A percentile compares a stretch with the other conserved stretches of the same genome.
Evolutionary conservation across 225 moss, liverwort and hornwort genomes (phyloP).

Genomic region (Polytrichum commune): DNA sequence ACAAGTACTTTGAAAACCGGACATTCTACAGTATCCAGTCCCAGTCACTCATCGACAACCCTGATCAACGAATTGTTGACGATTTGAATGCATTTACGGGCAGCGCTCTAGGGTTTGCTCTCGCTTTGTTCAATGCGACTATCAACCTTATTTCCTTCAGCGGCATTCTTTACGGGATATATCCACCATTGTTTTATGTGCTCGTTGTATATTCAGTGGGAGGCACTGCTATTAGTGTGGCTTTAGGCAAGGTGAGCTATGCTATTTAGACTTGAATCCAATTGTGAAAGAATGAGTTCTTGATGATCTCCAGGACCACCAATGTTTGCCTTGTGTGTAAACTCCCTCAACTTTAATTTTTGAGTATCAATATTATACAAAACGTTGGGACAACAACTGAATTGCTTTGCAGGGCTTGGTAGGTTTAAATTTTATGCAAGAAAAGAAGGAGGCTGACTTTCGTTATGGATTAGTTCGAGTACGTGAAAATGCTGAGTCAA

Average conservation of each 20-base stretch:
- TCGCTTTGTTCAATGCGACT: conserved; percentile 81
- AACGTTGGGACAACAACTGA: not conserved
- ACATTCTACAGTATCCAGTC: conserved; percentile 90
- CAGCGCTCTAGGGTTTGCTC: conserved; percentile 72
- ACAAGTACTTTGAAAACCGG: conserved; percentile 76
- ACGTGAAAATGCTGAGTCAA: conserved; percentile 91
- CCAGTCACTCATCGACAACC: conserved; percentile 92
- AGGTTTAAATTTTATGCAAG: conserved; percentile 89
- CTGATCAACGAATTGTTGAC: conserved; percentile 94
- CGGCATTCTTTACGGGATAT: conserved; percentile 90
- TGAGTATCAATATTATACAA: conserved; percentile 3
- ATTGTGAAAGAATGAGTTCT: too few species aligned
- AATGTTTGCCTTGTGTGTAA: too few species aligned
- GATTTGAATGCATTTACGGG: conserved; percentile 81
- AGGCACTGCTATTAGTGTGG: conserved; percentile 84
- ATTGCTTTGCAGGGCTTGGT: conserved; percentile 61
- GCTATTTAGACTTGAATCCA: not conserved
- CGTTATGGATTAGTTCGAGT: conserved; percentile 71
- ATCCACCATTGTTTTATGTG: conserved; percentile 88
- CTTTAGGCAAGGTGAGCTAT: conserved; percentile 77
- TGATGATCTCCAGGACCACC: too few species aligned
- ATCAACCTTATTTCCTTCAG: conserved; percentile 93
- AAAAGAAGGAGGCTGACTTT: conserved; percentile 86
- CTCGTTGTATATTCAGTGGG: conserved; percentile 81
- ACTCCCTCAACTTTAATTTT: too few species aligned